Conservation (phyloP, 2,329 filamentous ascomycete species). For the Trichoderma harzianum region DNA sequence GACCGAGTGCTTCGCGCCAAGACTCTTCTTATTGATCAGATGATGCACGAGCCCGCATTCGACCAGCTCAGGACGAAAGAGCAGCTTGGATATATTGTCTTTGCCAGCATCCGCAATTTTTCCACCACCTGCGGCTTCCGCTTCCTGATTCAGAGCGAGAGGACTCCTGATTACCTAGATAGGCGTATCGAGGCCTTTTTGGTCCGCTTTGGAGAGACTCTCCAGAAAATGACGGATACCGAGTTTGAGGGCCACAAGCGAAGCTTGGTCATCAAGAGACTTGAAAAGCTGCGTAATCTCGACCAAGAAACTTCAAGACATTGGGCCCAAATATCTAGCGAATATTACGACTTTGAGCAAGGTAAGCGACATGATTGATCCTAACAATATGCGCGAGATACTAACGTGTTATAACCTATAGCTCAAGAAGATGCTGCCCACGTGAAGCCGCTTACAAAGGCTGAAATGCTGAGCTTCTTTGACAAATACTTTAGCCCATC, state of each 20-base stretch:
- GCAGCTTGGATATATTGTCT: conserved; percentile 95
- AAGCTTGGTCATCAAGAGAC: conserved; percentile 78
- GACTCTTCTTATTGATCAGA: conserved; percentile 78
- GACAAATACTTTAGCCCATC: conserved; percentile 69
- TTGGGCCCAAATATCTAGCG: conserved; percentile 80
- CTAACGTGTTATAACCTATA: conserved; percentile 31
- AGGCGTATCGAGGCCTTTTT: conserved; percentile 85
- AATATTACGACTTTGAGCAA: conserved; percentile 86
- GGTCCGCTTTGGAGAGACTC: conserved; percentile 57
- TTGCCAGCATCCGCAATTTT: conserved; percentile 69
- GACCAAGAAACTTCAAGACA: conserved; percentile 77
- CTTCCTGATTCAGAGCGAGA: conserved; percentile 91
- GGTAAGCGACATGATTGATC: conserved; percentile 49
- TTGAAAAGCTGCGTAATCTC: conserved; percentile 92
- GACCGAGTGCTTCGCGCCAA: conserved; percentile 72
- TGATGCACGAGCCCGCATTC: conserved; percentile 90
- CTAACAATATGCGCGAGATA: neutral
- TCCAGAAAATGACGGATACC: conserved; percentile 73
- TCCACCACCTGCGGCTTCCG: conserved; percentile 81
- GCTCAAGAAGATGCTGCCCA: conserved; percentile 72
- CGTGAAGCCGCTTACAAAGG: conserved; percentile 72
- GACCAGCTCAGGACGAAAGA: conserved; percentile 95
- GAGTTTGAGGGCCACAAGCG: conserved; percentile 91
- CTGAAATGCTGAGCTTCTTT: conserved; percentile 78
- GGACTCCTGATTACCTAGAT: conserved; percentile 78